Conservation (phyloP, 108 stramenopile species). For the Parietichytrium sp. region DNA sequence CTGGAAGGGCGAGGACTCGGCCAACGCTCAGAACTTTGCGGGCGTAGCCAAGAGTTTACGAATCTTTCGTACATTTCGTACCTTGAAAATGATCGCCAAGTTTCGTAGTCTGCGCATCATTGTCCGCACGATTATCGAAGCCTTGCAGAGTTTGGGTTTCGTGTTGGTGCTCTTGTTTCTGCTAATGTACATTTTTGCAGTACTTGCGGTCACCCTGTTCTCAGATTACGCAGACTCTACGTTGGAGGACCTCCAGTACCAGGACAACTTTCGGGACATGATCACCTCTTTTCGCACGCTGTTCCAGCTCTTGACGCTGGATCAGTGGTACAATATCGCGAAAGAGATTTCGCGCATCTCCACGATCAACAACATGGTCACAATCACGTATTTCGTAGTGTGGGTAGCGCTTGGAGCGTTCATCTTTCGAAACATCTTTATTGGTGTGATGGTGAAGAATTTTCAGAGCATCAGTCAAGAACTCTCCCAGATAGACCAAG, state of each 20-base stretch:
- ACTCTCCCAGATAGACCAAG: background rate
- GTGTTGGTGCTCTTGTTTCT: background rate
- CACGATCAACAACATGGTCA: background rate
- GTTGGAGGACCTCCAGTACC: background rate
- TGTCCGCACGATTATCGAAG: slow-evolving; percentile 22
- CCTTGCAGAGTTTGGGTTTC: slow-evolving; percentile 31
- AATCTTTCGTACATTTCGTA: slow-evolving; percentile 34
- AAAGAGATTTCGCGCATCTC: background rate
- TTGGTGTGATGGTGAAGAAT: slow-evolving; percentile 35
- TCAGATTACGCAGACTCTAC: slow-evolving; percentile 7
- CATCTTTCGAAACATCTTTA: slow-evolving; percentile 37
- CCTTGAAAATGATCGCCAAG: slow-evolving; percentile 38
- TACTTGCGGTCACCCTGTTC: slow-evolving; percentile 19
- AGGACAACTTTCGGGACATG: background rate
- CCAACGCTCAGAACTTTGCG: slow-evolving; percentile 35
- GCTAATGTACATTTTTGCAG: slow-evolving; percentile 39
- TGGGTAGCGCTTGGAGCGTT: slow-evolving; percentile 32
- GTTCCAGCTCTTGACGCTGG: slow-evolving; percentile 16
- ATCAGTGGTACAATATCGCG: slow-evolving; percentile 39
- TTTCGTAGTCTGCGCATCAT: slow-evolving; percentile 31
- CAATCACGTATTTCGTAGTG: slow-evolving; percentile 17
- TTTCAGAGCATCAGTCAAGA: slow-evolving; percentile 27
- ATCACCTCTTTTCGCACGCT: background rate
- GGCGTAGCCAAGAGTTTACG: slow-evolving; percentile 22
- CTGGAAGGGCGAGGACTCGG: background rate